These are phyloP conservation scores for Lithocarpus polystachyus DNA, from an alignment of 306 rosid genomes.

Conservation along the genomic window DNA sequence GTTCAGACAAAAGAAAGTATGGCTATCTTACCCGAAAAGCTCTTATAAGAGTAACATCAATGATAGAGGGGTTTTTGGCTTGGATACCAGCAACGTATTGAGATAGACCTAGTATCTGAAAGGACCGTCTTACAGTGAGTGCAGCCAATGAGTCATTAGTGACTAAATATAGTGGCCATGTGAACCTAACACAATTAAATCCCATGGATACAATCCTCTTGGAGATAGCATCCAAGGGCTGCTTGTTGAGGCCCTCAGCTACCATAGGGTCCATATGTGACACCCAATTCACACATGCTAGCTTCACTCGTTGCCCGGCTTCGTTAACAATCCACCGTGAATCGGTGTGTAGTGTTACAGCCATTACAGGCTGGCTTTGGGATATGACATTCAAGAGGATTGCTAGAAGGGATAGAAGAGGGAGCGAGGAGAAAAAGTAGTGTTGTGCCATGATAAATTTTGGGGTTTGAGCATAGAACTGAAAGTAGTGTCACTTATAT, in stretches of 20 bases:
- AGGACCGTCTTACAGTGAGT: constrained; percentile 68
- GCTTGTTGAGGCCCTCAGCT: constrained; percentile 85
- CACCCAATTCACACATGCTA: constrained; percentile 86
- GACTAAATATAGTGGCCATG: constrained; percentile 66
- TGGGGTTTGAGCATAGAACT: too few species aligned
- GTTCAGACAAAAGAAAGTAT: background rate
- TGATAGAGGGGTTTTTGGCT: constrained; percentile 63
- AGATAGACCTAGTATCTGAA: constrained; percentile 47
- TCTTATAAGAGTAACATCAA: constrained; percentile 60
- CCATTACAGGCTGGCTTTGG: constrained; percentile 8
- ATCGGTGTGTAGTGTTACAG: constrained; percentile 50
- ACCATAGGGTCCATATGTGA: constrained; percentile 71
- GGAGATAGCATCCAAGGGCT: constrained; percentile 59
- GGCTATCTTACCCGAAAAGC: constrained; percentile 57
- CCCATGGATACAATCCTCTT: constrained; percentile 52
- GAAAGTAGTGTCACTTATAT: too few species aligned
- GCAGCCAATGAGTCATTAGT: constrained; percentile 62
- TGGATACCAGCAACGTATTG: constrained; percentile 57
- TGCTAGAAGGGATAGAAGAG: background rate
- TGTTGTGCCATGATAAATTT: too few species aligned
- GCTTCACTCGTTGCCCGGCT: constrained; percentile 69
- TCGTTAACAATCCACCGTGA: constrained; percentile 77
- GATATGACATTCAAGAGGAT: background rate
- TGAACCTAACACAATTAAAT: constrained; percentile 89
- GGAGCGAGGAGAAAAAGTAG: too few species aligned